Conservation (phyloP, 495 filamentous ascomycete species). For the Penicillium lividum region DNA sequence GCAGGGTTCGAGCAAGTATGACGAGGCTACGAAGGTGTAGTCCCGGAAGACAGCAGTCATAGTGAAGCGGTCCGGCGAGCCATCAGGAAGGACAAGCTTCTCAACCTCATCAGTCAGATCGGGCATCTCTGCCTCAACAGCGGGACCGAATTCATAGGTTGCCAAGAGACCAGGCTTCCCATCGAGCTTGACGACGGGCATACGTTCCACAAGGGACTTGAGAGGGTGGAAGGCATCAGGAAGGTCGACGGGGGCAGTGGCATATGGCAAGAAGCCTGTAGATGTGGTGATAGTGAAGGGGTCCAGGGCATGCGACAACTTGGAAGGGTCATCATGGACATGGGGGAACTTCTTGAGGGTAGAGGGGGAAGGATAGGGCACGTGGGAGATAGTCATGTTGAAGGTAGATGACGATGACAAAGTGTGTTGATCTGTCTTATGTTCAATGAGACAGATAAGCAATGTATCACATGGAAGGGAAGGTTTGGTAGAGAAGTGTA, state of each 20-base stretch:
- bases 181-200: conserved; percentile 70
- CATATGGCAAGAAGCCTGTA: conserved; percentile 67
- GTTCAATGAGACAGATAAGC: neutral
- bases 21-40: conserved; percentile 85
- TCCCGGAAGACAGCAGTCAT: conserved; percentile 86
- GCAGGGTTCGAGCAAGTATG: conserved; percentile 93
- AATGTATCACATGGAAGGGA: conserved; percentile 6
- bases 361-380: conserved; percentile 33
- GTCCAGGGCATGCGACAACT: conserved; percentile 55
- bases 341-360: conserved; percentile 57
- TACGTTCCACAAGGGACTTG: conserved; percentile 66
- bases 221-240: conserved; percentile 71
- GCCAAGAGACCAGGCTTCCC: conserved; percentile 78
- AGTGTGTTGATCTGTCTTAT: neutral
- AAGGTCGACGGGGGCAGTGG: conserved; percentile 37
- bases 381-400: conserved; percentile 36
- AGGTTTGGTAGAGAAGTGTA: conserved; percentile 32
- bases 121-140: conserved; percentile 64
- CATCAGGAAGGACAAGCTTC: conserved; percentile 54
- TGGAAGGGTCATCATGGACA: conserved; percentile 57
- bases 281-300: conserved; percentile 88
- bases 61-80: conserved; percentile 63
- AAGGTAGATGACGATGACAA: neutral
- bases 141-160: conserved; percentile 66
- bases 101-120: conserved; percentile 72